Base-by-base conservation (phyloP, 139 green algal species). In the Dunaliella sp. region DNA sequence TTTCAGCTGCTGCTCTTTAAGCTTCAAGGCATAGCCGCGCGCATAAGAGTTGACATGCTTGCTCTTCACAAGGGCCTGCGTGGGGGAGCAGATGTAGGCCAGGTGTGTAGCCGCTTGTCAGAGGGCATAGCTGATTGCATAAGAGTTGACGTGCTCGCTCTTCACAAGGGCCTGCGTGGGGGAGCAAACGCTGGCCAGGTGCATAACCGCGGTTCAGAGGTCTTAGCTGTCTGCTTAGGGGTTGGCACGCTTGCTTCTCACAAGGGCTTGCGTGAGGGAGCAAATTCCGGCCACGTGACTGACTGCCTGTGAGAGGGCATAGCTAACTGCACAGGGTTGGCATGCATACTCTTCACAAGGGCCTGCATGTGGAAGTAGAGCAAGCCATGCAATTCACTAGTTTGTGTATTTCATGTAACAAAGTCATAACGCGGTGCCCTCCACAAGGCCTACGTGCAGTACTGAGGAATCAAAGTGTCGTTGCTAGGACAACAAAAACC, bases 1-100 rank as follows among this genome's bases (percentile, higher is more conserved):
- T 26, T 82, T 80, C 74, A 88, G 59, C 81, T 90, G 84, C 0
- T 81, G 87, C 81, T 88, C 87, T 75, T 85, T 85, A 26, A 87
- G 87, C 25, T 76, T 33, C 1, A 76, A 36, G 0, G 87, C 80
- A 77, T 90, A 90, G 58, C 87, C 87, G 25, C 86, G 77, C 25
- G 58, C 32, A 58, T 38, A n/a, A 37, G 77, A 57, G 33, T 12
- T 80, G 33, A 32, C 37, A 31, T 30, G n/a, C 38, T 35, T 75
- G 77, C 84, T 28, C 37, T 30, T 30, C 32, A 26, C 75, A 38
- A 30, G 57, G 77, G 2, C 38, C 74, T 7, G 78, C 80, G n/a
- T 35, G 77, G 33, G 77, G n/a, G n/a, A n/a, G n/a, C n/a, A n/a
- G n/a, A n/a, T n/a, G n/a, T n/a, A n/a, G n/a, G n/a, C n/a, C n/a